Evolutionary conservation across 345 rosid species (phyloP), one percentile per base, ranked within the genome.

Genomic region (Ricinus communis): DNA sequence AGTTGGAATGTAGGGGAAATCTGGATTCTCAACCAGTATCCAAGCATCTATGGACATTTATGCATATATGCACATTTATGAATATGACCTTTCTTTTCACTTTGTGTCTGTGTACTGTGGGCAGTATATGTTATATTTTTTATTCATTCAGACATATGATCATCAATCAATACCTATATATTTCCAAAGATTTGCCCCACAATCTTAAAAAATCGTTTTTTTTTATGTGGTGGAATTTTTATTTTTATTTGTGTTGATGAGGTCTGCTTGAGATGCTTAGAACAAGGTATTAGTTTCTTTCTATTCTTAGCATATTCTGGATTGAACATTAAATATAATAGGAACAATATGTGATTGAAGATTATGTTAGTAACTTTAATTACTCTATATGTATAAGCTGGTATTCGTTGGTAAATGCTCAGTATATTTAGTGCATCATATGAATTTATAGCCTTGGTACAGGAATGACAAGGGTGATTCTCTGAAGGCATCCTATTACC

Each of bases 381-480:
- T 66, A 15, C 18, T 41, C 0, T 28, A 19, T 18, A 5, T 24
- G 18, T 46, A 40, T 43, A 18, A 22, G n/a, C 24, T 55, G 22
- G 0, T 18, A 0, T 69, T 41, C 15, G 22, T 5, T 55, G 15
- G 19, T 43, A 5, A 19, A 56, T 41, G 14, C 0, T 55, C 40
- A 33, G 5, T 36, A 64, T 40, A 15, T 53, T 43, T 27, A 5
- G 7, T 47, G 6, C 16, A 1, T 24, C 19, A 5, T 6, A 18
- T 41, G 11, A 52, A n/a, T 70, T 27, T 28, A 14, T 45, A 13
- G 46, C 80, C 57, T 45, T 51, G 64, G 3, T 61, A 59, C 83
- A 94, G 98, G 91, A 91, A 91, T 54, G 85, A 90, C 74, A 94
- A 88, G 77, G 97, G 91, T 0, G 91, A 94, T 67, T 66, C 83